A percentile compares a stretch with the other conserved stretches of the same genome.
These are phyloP conservation scores for Cladophialophora exuberans DNA, from an alignment of 2,329 filamentous ascomycete genomes.

Conservation along the genomic window DNA sequence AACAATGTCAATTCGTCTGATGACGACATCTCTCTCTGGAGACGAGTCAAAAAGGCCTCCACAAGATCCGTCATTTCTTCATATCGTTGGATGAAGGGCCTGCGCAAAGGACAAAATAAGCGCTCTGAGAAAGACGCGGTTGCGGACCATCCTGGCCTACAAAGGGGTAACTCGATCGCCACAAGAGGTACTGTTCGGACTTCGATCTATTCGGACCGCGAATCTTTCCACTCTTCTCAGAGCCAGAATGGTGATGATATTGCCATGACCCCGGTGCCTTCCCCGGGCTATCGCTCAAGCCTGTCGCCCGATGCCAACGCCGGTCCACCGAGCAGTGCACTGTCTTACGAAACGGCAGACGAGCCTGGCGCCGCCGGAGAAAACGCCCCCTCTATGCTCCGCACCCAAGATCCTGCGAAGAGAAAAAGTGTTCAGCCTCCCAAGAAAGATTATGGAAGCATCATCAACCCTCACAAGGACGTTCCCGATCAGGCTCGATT, in stretches of 20 bases:
- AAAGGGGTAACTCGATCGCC: constrained; percentile 68
- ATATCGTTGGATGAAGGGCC: constrained; percentile 51
- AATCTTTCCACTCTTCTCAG: constrained; percentile 56
- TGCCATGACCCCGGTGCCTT: constrained; percentile 93
- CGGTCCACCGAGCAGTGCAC: constrained; percentile 35
- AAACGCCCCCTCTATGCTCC: constrained; percentile 25
- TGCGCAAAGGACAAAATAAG: constrained; percentile 49
- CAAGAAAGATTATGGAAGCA: constrained; percentile 63
- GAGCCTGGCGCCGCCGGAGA: constrained; percentile 19
- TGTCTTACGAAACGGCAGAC: constrained; percentile 35
- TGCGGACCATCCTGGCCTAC: constrained; percentile 49
- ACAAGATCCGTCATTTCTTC: constrained; percentile 64
- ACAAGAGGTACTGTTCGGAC: constrained; percentile 60
- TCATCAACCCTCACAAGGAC: constrained; percentile 73
- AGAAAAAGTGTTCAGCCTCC: constrained; percentile 33
- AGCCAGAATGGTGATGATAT: constrained; percentile 66
- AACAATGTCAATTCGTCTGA: constrained; percentile 90
- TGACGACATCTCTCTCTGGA: constrained; percentile 84
- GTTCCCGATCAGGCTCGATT: constrained; percentile 76
- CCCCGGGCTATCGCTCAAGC: constrained; percentile 48
- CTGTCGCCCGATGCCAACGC: constrained; percentile 17
- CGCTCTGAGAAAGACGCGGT: constrained; percentile 54
- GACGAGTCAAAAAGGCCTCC: constrained; percentile 85
- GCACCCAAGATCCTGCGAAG: constrained; percentile 24
- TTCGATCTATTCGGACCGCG: constrained; percentile 59